These are phyloP conservation scores for Verticillium dahliae DNA, from an alignment of 2,329 filamentous ascomycete genomes.

Conservation along the genomic window DNA sequence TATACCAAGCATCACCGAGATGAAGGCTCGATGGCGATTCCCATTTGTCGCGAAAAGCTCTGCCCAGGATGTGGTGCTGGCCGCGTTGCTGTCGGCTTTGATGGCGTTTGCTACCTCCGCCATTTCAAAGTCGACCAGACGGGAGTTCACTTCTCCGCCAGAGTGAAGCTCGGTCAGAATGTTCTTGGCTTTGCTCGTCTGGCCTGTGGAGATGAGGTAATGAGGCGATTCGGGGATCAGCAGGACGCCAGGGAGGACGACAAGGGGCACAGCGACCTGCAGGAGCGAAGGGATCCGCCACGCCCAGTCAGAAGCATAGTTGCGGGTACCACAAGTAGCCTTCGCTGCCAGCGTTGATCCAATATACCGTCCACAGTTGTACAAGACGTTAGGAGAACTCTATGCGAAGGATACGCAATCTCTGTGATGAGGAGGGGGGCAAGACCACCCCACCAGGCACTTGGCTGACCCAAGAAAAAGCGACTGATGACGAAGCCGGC, in stretches of 20 bases:
- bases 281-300: constrained; percentile 41
- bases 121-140: constrained; percentile 23
- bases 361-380: constrained; percentile 16
- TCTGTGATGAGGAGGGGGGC: constrained; percentile 34
- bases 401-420: constrained; percentile 32
- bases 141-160: constrained; percentile 29
- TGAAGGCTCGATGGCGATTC: constrained; percentile 23
- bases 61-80: constrained; percentile 22
- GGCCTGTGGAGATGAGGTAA: constrained; percentile 5
- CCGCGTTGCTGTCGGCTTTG: constrained; percentile 1
- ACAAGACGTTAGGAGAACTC: constrained; percentile 16
- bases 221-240: constrained; percentile 15
- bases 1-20: constrained; percentile 18
- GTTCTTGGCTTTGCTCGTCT: constrained; percentile 20
- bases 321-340: constrained; percentile 34
- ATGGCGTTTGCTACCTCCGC: constrained; percentile 8
- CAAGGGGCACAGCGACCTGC: constrained; percentile 6
- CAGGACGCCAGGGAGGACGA: constrained; percentile 6
- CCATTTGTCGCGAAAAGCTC: constrained; percentile 30
- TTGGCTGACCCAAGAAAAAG: constrained; percentile 26
- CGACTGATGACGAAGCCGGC: constrained; percentile 25
- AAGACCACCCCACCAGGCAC: constrained; percentile 22
- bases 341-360: constrained; percentile 19
- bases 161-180: constrained; percentile 33
- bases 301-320: constrained; percentile 32